Base-by-base conservation (phyloP, 1,139 yeast genomes). In the Hansenula lynferdii region DNA sequence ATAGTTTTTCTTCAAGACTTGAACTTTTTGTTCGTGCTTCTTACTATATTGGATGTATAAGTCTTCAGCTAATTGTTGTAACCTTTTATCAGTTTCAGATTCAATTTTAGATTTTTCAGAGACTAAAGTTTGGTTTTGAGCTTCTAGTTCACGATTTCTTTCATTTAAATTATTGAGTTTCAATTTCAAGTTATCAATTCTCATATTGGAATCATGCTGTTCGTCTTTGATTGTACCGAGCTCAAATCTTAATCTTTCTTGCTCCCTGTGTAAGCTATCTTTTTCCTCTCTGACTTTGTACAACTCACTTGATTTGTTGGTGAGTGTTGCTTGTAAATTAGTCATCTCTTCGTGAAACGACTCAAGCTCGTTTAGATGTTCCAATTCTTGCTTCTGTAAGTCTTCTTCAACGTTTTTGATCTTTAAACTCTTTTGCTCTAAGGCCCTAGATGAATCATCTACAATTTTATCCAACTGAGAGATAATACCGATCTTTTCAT, bases 1-100 rank as follows among this genome's bases (percentile, higher is more conserved):
- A 51, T 74, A 74, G 8, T 73, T 74, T 42, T 67, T 68, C 51
- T 74, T 75, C 47, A 78, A 57, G 24, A 74, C 69, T 20, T 66
- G 66, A 8, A 80, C 80, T 50, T 82, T 82, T 42, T 72, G 71
- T 48, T 76, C 83, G 53, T 84, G 92, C 53, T 83, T 83, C 37
- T 78, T 74, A 4, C 84, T 72, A 54, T 83, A 83, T 51, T 80
- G 86, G 19, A 71, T 65, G 51, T 82, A 83, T 12, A 83, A 63
- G 48, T 79, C 85, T 43, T 78, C 80, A 0, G 87, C 81, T 30
- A 82, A 62, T 47, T 72, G 70, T 43, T 77, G 76, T 24, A 80
- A 60, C 45, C 75, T 69, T 35, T 68, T 63, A 43, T 70, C 76
- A 4, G 75, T 63, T n/a, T 70, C 72, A 33, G 61, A 61, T 33